Base-by-base conservation (phyloP, 371 early-diverging fungal species). In the Gilbertella persicaria region DNA sequence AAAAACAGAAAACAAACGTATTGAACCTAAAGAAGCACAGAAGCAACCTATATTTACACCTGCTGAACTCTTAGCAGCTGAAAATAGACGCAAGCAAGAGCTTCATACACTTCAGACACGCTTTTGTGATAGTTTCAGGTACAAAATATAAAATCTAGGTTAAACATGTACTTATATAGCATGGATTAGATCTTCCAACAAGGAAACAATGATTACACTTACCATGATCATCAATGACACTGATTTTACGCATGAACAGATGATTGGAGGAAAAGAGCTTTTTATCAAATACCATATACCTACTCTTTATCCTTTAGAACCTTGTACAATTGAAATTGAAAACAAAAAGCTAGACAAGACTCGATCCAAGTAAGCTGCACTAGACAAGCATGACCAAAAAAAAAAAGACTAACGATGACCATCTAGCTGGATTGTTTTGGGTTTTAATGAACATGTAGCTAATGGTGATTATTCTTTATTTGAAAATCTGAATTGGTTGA, bases 401-500 rank as follows among this genome's bases (percentile, higher is more conserved):
- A n/a, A n/a, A n/a, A n/a, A n/a, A n/a, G n/a, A n/a, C n/a, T n/a
- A n/a, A n/a, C n/a, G n/a, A n/a, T n/a, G n/a, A n/a, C n/a, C n/a
- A 8, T 49, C 29, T 47, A 73, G 78, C 17, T 69, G 65, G 49
- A 67, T 88, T 16, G 73, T 78, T 43, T 52, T 56, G 16, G 82
- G 76, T 6, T 87, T 83, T 67, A 60, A 61, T 12, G 66, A 73
- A 30, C 78, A 80, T 53, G 79, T 71, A 0, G 51, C 51, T 5
- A 25, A 59, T 4, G 51, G 53, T 33, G 55, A 68, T 8, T 58
- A 59, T 16, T 73, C 73, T 4, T 62, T 83, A 16, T 81, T 86
- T 58, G 77, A 82, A 36, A 69, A 79, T 2, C 42, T 85, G 23
- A 88, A 88, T 53, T 88, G 87, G 80, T 65, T 91, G 13, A 87